Base-by-base conservation (phyloP, 805 yeast species). In the Candida incommunis region DNA sequence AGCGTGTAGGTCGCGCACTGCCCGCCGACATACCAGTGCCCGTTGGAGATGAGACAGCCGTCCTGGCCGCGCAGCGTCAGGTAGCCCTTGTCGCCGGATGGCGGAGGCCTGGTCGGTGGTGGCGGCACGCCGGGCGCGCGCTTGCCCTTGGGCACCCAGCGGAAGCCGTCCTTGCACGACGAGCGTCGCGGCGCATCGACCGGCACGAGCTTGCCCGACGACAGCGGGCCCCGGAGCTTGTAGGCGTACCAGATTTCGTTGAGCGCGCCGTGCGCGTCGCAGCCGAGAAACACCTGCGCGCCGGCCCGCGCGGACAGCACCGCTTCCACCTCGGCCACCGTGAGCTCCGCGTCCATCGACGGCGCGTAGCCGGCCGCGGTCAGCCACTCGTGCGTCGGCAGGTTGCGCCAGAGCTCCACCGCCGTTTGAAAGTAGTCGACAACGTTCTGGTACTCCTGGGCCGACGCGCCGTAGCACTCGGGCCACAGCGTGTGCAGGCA, bases 31-130 rank as follows among this genome's bases (percentile, higher is more conserved):
- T 80, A 84, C 92, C 94, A 88, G 51, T 76, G 73, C 3, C 98
- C 98, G 55, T 76, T 82, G 48, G 82, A 75, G 55, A 88, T 90
- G 47, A 90, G 65, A 62, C 95, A 85, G 7, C 95, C 95, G 3
- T 61, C 50, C 47, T 78, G 72, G 37, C 65, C 73, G 18, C 69
- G 57, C 13, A 76, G 62, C 44, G 65, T 70, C 41, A 83, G 56
- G 53, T 61, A 21, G 1, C 85, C 87, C 42, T 58, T 49, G 7
- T 50, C 51, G 22, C 55, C 52, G 18, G 56, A 53, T 42, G 64
- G 54, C 22, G 54, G 47, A 5, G 52, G 50, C 5, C 59, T 50
- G 20, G 52, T 55, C 7, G 47, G 47, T 7, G 53, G 55, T 20
- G 55, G 51, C 42, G 47, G 50, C 45, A 61, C 55, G 53, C 25